Percentiles rank a stretch among this genome's conserved stretches.
phyloP scores from a whole-genome alignment of 257 asterid species.

The Ligustrum vulgare region DNA sequence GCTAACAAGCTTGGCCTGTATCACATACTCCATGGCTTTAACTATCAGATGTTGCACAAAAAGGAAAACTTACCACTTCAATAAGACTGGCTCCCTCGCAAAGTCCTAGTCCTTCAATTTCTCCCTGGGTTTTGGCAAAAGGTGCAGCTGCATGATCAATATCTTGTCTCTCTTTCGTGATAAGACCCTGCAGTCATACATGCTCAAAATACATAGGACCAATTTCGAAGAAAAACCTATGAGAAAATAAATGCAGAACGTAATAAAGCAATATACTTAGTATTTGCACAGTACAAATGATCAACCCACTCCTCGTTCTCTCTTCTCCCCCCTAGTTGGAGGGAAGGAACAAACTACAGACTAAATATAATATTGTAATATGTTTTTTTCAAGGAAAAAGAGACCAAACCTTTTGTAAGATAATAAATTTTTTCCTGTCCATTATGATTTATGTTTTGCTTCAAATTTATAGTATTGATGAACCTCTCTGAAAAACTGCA shows the following conservation, averaged over 20 bases:
- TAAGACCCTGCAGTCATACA: conserved; percentile 74
- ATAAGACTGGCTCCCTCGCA: conserved; percentile 77
- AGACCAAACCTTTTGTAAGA: not conserved
- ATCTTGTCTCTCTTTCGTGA: conserved; percentile 79
- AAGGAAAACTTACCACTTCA: conserved; percentile 67
- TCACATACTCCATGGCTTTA: not conserved
- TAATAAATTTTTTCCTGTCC: not conserved
- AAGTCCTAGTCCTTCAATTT: conserved; percentile 70
- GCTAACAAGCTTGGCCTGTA: conserved; percentile 1
- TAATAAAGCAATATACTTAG: conserved; percentile 4
- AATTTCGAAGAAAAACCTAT: not conserved
- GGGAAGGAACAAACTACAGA: not conserved
- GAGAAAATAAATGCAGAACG: not conserved
- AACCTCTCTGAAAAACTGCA: conserved; percentile 16
- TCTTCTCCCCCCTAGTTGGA: not conserved
- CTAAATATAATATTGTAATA: not conserved
- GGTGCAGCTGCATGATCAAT: conserved; percentile 91
- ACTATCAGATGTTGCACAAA: conserved; percentile 17
- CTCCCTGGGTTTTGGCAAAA: conserved; percentile 74
- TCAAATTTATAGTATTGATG: conserved; percentile 6
- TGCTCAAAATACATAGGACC: conserved; percentile 22
- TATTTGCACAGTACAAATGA: not conserved
- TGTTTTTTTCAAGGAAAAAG: not conserved
- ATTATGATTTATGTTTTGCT: conserved; percentile 13
- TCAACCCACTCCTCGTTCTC: not conserved